Evolutionary conservation across 2,329 filamentous ascomycete genomes (phyloP).

Genomic region (Exophiala spinifera): DNA sequence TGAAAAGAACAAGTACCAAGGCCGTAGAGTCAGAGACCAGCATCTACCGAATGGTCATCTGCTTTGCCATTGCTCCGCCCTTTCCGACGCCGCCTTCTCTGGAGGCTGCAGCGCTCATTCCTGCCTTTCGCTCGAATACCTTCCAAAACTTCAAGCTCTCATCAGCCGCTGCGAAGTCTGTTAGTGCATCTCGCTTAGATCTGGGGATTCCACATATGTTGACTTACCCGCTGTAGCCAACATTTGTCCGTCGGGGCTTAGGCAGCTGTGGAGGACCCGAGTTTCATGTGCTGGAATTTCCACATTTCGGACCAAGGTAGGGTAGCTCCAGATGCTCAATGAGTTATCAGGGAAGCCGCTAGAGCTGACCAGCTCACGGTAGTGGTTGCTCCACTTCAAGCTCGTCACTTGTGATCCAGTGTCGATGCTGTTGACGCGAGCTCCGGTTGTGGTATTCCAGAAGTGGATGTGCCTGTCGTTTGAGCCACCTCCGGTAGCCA

Average conservation of each 20-base stretch:
- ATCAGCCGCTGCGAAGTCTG: conserved; percentile 65
- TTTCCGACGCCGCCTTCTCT: conserved; percentile 65
- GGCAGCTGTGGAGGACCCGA: conserved; percentile 89
- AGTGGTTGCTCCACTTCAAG: conserved; percentile 91
- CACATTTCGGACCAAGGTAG: conserved; percentile 91
- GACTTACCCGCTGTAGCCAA: conserved; percentile 79
- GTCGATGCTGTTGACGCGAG: conserved; percentile 97
- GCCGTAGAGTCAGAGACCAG: not conserved
- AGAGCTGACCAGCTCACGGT: conserved; percentile 96
- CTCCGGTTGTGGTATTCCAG: conserved; percentile 98
- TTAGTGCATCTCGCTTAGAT: conserved; percentile 2
- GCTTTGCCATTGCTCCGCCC: conserved; percentile 86
- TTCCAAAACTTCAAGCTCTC: conserved; percentile 99
- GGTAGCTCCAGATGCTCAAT: conserved; percentile 98
- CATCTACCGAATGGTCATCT: conserved; percentile 83
- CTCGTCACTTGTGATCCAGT: conserved; percentile 97
- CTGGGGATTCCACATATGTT: conserved; percentile 12
- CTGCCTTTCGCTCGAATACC: conserved; percentile 97
- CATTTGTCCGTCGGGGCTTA: conserved; percentile 97
- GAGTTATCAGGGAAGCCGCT: conserved; percentile 99
- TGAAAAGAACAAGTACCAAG: conserved; percentile 2
- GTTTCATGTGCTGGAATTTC: conserved; percentile 98
- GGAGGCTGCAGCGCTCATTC: conserved; percentile 60
- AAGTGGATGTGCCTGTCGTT: conserved; percentile 99
- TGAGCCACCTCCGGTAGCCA: conserved; percentile 92